Evolutionary conservation across 1,139 yeast species (phyloP), one percentile per base, ranked within the genome.

Genomic region (Waltiozyma solani): DNA sequence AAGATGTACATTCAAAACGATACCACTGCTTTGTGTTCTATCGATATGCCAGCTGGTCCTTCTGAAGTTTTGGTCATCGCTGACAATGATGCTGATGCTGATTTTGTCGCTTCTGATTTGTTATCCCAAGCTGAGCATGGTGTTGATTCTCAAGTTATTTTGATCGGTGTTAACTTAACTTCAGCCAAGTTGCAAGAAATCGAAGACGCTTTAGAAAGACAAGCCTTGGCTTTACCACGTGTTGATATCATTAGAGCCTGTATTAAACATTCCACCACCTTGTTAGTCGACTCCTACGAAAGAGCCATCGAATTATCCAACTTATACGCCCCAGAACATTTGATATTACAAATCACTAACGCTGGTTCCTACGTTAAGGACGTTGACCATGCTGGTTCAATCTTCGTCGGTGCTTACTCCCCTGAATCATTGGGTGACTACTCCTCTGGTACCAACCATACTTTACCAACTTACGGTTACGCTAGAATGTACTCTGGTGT

Each of bases 11-110:
- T 93, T 35, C 93, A 89, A 53, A 93, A 93, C 57, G 98, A 91
- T 57, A 85, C 96, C 4, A 83, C 80, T 50, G 97, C 98, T 3
- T 67, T 87, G 51, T 93, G 96, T 56, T 83, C 95, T 26, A 93
- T 91, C 51, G 99, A 91, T 61, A 89, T 91, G 97, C 99, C 99
- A 36, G 99, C 99, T 20, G 99, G 99, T 5, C 99, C 99, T 22
- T 83, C 95, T 39, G 99, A 91, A 63, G 99, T 91, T 14, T 70
- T 91, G 46, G 97, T 91, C 15, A 71, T 91, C 52, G 95, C 96
- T 34, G 99, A 91, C 59, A 72, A 69, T 43, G 57, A 73, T 36
- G 86, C 97, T 6, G 95, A 86, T 61, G 89, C 95, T 14, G 95
- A 89, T 53, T 91, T 85, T 62, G 98, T 91, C 29, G 98, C 97